phyloP scores from a whole-genome alignment of 2,329 filamentous ascomycete genomes.

The Onygena corvina region DNA sequence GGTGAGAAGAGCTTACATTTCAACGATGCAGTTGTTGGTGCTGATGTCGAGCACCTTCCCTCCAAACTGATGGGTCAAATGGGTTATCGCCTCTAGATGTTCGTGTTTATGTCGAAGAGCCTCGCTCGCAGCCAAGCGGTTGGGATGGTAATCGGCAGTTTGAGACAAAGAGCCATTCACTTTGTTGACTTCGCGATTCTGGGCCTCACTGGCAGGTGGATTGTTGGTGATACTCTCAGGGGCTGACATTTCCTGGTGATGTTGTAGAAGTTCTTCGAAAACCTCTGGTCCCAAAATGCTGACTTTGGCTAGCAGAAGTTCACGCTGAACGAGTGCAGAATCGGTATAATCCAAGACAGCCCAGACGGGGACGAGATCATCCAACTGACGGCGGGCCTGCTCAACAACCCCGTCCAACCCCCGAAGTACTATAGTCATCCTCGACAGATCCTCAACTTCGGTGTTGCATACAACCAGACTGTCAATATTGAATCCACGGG shows the following conservation, averaged over 20 bases:
- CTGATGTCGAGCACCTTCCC: constrained; percentile 97
- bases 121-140: constrained; percentile 71
- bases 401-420: constrained; percentile 85
- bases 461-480: constrained; percentile 95
- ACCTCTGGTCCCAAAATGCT: constrained; percentile 95
- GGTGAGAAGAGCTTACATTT: constrained; percentile 55
- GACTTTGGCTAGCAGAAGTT: constrained; percentile 89
- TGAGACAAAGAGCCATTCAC: constrained; percentile 22
- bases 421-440: constrained; percentile 96
- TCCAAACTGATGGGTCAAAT: constrained; percentile 92
- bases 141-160: constrained; percentile 69
- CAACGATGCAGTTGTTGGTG: constrained; percentile 96
- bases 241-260: constrained; percentile 77
- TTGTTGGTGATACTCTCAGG: constrained; percentile 32
- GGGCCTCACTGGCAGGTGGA: constrained; percentile 14
- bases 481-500: constrained; percentile 98
- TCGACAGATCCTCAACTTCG: constrained; percentile 88
- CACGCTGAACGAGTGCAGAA: constrained; percentile 85
- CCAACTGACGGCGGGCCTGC: constrained; percentile 86
- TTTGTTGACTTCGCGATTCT: constrained; percentile 31
- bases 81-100: constrained; percentile 90
- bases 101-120: constrained; percentile 94
- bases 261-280: constrained; percentile 89
- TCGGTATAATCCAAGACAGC: constrained; percentile 93
- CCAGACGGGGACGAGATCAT: constrained; percentile 96